These are phyloP conservation scores for Chaetothyriales sp. DNA, from an alignment of 2,329 filamentous ascomycete species.

Conservation along the genomic window DNA sequence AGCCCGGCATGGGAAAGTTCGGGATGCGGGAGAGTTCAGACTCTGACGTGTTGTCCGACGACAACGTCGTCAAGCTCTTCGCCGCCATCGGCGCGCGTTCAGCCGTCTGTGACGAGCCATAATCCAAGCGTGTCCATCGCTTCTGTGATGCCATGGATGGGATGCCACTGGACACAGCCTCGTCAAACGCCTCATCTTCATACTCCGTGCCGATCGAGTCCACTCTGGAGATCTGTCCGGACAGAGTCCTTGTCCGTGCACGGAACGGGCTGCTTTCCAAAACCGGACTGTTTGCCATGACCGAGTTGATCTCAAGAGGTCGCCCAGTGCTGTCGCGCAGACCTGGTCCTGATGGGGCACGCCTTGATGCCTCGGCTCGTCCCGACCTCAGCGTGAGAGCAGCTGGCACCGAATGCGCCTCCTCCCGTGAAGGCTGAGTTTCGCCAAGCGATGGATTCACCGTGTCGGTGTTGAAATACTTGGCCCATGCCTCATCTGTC, in stretches of 20 bases:
- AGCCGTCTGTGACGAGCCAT: background rate
- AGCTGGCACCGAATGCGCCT: background rate
- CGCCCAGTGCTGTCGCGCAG: conserved; percentile 18
- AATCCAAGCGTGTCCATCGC: background rate
- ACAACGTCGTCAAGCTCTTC: background rate
- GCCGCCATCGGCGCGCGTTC: background rate
- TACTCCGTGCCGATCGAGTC: conserved; percentile 26
- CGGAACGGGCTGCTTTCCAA: conserved; percentile 24
- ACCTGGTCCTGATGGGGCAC: background rate
- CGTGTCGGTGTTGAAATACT: conserved; percentile 32
- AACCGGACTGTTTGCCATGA: conserved; percentile 31
- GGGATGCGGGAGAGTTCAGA: background rate
- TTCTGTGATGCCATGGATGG: conserved; percentile 10
- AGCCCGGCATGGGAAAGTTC: conserved; percentile 1
- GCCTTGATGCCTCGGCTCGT: background rate
- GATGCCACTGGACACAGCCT: conserved; percentile 20
- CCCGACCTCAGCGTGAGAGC: background rate
- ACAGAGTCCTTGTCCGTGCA: conserved; percentile 21
- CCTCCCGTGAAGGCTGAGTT: conserved; percentile 4
- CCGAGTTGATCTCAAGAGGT: conserved; percentile 27
- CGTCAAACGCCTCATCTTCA: conserved; percentile 17
- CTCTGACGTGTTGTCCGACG: background rate
- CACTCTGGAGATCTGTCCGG: conserved; percentile 31
- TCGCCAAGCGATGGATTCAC: conserved; percentile 10
- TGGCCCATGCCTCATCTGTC: conserved; percentile 36